A percentile compares a stretch with the other conserved stretches of the same genome.
Conservation (phyloP, 2,329 filamentous ascomycete genomes). For the Calonectria honghensis region DNA sequence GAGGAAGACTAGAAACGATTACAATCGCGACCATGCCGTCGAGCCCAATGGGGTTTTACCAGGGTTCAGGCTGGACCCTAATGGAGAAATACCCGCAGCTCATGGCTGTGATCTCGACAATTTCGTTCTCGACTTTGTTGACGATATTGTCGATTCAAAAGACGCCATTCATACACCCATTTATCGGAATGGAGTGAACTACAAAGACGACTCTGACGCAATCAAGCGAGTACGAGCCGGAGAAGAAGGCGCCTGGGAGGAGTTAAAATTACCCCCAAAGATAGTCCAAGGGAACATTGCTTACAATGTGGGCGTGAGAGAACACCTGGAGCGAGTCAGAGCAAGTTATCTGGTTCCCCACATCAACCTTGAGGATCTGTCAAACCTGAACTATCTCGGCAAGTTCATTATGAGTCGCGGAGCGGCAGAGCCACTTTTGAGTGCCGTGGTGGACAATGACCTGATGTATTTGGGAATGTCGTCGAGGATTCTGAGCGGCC, state of each 20-base stretch:
- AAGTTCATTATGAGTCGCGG: constrained; percentile 38
- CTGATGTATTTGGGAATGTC: constrained; percentile 47
- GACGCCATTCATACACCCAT: constrained; percentile 34
- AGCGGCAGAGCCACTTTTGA: background rate
- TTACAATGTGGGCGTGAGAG: constrained; percentile 42
- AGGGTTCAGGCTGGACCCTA: constrained; percentile 42
- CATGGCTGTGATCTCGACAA: constrained; percentile 46
- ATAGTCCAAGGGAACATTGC: background rate
- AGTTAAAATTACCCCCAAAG: constrained; percentile 19
- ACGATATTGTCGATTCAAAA: background rate
- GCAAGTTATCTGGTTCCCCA: constrained; percentile 50
- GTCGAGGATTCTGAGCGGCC: constrained; percentile 43
- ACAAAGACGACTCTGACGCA: constrained; percentile 16
- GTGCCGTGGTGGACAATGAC: constrained; percentile 40
- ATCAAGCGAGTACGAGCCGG: background rate
- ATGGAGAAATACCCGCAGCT: constrained; percentile 37
- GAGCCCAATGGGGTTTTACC: constrained; percentile 27
- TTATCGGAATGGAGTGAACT: constrained; percentile 50
- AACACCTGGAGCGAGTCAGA: constrained; percentile 37
- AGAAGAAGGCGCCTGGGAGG: background rate
- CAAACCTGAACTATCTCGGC: constrained; percentile 43
- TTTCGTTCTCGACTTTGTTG: constrained; percentile 49
- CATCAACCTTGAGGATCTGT: constrained; percentile 48
- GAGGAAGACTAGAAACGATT: constrained; percentile 36
- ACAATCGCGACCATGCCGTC: constrained; percentile 35